Evolutionary conservation across 1,284 basidiomycete genomes (phyloP), one percentile per base, ranked within the genome.

Genomic region (Ustilago bromivora): DNA sequence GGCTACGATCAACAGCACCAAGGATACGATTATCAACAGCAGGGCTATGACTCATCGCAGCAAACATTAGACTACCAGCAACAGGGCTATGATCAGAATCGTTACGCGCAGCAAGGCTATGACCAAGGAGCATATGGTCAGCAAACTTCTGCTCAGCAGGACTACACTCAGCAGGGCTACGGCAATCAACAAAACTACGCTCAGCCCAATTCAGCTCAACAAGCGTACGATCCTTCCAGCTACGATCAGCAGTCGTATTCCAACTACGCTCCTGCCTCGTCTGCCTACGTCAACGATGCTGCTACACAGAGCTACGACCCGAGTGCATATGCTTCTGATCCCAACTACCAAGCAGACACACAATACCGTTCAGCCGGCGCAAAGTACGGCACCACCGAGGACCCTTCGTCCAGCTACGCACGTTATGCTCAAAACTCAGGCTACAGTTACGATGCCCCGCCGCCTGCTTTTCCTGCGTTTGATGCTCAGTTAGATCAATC

Each of bases 1-100:
- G 65, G 41, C 46, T 72, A 71, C 34, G 40, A 64, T 43, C 57
- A 60, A 19, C 60, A 61, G 49, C 75, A 68, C 12, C 34, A 68
- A 15, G 36, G n/a, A 4, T 67, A 67, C 40, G 46, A 57, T 53
- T 61, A 66, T 8, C 47, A 66, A 55, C 68, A 65, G 17, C 53
- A 66, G 11, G 49, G 46, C n/a, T 57, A 65, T 46, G 67, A 77
- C 13, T 41, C 58, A 23, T 34, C 35, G 35, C 64, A 69, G 43
- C 61, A 61, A 53, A 40, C 38, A 4, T 53, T 53, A 28, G 53
- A 56, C 40, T 64, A 77, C 12, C 46, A 57, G 13, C 58, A 65
- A 34, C 64, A 66, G 19, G 31, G 54, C 47, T 66, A 76, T 23
- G 65, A 41, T 34, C 61, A 67, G 43, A 57, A 74, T 34, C 41